Evolutionary conservation across 2,329 filamentous ascomycete genomes (phyloP), one percentile per base, ranked within the genome.

Genomic region (Paradendryphiella salina): DNA sequence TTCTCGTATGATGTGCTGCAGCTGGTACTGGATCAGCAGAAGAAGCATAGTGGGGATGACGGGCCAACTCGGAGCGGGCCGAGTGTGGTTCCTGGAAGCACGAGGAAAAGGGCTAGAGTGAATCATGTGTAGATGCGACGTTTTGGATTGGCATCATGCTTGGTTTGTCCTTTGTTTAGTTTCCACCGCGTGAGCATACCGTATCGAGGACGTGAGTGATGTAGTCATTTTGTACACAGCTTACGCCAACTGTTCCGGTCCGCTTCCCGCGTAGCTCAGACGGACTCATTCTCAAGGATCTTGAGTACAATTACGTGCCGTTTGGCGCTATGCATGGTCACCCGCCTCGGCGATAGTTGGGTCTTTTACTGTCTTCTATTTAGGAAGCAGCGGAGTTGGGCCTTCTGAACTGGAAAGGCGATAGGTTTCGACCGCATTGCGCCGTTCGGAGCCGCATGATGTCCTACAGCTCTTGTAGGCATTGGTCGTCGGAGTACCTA

Each of bases 1-100:
- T 96, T 96, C 70, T 88, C 88, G 67, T 96, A 92, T 77, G 92
- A 96, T 73, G 89, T 97, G 48, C 83, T 96, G 53, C 91, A 85
- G 60, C 57, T 90, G 58, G 76, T 80, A 51, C 73, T 80, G 11
- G 78, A 80, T 64, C 72, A 74, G 57, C 74, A 77, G 71, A 79
- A 77, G 76, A 64, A 52, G 17, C 52, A 58, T 5, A 43, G 60
- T 37, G 54, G 51, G 9, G 57, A 50, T 26, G 64, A 65, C 8
- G 55, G 46, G 41, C 35, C 52, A 5, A 37, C 45, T 5, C 61
- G 70, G 38, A 54, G 63, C 33, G 75, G 75, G 51, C 72, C 67
- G n/a, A 60, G 62, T 15, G 71, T 72, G n/a, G 64, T 71, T 20
- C 73, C 72, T 1, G 69, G 68, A 11, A 69, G 67, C 34, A 67